Conservation (phyloP, 495 filamentous ascomycete species). For the Talaromyces wortmannii region DNA sequence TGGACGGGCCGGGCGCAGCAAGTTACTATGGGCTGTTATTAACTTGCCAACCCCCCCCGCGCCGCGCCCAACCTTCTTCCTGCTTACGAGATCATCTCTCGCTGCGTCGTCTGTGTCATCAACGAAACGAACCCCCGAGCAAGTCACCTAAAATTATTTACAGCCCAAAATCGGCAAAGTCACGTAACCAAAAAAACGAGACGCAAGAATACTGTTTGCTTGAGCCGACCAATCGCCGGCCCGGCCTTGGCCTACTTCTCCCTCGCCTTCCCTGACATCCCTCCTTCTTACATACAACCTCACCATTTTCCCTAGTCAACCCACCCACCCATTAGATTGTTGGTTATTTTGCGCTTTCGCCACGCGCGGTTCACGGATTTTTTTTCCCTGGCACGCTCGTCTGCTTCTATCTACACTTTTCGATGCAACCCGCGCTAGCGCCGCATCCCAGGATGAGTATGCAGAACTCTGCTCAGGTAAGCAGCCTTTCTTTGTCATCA, state of each 20-base stretch:
- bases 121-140: background rate
- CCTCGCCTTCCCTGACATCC: slow-evolving; percentile 7
- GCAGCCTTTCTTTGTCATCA: slow-evolving; percentile 42
- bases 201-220: too few species aligned
- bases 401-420: background rate
- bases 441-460: slow-evolving; percentile 51
- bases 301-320: slow-evolving; percentile 2
- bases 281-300: background rate
- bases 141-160: background rate
- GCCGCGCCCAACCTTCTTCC: slow-evolving; percentile 1
- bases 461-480: slow-evolving; percentile 51
- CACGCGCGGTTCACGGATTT: too few species aligned
- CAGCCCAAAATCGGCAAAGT: background rate
- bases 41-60: slow-evolving; percentile 6
- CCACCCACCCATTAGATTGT: background rate
- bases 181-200: background rate
- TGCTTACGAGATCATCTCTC: slow-evolving; percentile 25
- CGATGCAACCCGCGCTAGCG: slow-evolving; percentile 51
- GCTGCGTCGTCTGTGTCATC: background rate
- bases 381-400: background rate
- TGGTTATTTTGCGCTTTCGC: too few species aligned
- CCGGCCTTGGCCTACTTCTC: background rate
- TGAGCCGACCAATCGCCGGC: slow-evolving; percentile 3
- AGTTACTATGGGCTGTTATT: background rate
- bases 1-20: background rate